Evolutionary conservation across 257 asterid species (phyloP).

Genomic region (Gardenia jasminoides): DNA sequence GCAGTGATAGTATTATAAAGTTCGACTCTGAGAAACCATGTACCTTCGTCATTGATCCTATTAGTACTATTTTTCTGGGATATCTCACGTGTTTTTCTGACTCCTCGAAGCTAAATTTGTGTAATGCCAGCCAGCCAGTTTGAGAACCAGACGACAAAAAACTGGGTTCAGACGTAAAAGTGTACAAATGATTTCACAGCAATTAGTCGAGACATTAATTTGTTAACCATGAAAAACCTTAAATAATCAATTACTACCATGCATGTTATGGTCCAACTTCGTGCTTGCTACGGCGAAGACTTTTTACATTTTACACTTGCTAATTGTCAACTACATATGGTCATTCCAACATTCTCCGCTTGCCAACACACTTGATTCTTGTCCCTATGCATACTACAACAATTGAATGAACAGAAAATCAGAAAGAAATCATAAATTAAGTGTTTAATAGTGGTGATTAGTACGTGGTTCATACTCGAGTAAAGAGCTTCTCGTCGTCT

Average conservation of each 20-base stretch:
- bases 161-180: background rate
- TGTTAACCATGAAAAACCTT: background rate
- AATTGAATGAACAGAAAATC: background rate
- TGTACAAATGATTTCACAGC: background rate
- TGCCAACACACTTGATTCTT: background rate
- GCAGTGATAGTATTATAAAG: background rate
- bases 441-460: background rate
- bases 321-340: constrained; percentile 20
- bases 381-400: background rate
- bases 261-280: constrained; percentile 23
- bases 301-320: background rate
- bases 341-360: constrained; percentile 40
- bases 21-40: background rate
- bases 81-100: background rate
- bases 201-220: background rate
- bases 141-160: background rate
- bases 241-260: background rate
- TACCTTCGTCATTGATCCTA: background rate
- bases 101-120: background rate
- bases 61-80: background rate
- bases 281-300: constrained; percentile 50
- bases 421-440: background rate
- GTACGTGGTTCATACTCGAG: background rate
- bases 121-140: background rate
- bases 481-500: constrained; percentile 12